phyloP scores from a whole-genome alignment of 768 basidiomycete genomes.

The Saitozyma sp. region DNA sequence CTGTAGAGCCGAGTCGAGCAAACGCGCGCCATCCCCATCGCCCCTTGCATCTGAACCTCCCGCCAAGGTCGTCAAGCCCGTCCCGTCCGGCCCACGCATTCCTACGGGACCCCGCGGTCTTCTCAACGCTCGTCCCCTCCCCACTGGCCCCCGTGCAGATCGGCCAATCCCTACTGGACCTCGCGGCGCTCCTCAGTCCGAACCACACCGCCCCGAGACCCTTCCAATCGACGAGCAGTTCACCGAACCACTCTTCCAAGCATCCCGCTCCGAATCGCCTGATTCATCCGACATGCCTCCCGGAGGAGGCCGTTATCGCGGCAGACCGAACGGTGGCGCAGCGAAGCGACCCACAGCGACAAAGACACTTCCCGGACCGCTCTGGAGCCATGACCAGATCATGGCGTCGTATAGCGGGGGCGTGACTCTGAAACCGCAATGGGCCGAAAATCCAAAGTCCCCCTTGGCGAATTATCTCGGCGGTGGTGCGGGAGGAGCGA shows the following conservation, averaged over 20 bases:
- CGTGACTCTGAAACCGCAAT: conserved; percentile 40
- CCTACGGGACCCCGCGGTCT: not conserved
- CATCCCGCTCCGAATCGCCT: not conserved
- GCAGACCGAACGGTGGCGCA: not conserved
- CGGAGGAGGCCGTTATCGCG: conserved; percentile 2
- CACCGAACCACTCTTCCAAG: conserved; percentile 5
- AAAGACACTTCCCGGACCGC: not conserved
- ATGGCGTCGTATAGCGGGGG: conserved; percentile 20
- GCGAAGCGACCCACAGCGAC: conserved; percentile 13
- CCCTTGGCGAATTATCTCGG: conserved; percentile 58
- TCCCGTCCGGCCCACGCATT: conserved; percentile 33
- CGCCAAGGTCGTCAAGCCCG: conserved; percentile 18
- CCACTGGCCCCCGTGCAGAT: conserved; percentile 26
- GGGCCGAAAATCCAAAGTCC: conserved; percentile 59
- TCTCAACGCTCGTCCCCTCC: conserved; percentile 9
- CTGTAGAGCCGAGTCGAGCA: not conserved
- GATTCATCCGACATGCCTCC: conserved; percentile 17
- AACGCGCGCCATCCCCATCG: not conserved
- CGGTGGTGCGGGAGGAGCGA: conserved; percentile 26
- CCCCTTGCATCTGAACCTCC: not conserved
- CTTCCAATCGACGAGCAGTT: not conserved
- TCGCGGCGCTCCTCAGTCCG: conserved; percentile 1
- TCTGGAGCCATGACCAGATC: conserved; percentile 27
- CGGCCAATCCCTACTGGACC: conserved; percentile 29
- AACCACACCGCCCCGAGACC: not conserved